These are phyloP conservation scores for Oligophagozyma castellii DNA, from an alignment of 1,139 yeast genomes.

Conservation along the genomic window DNA sequence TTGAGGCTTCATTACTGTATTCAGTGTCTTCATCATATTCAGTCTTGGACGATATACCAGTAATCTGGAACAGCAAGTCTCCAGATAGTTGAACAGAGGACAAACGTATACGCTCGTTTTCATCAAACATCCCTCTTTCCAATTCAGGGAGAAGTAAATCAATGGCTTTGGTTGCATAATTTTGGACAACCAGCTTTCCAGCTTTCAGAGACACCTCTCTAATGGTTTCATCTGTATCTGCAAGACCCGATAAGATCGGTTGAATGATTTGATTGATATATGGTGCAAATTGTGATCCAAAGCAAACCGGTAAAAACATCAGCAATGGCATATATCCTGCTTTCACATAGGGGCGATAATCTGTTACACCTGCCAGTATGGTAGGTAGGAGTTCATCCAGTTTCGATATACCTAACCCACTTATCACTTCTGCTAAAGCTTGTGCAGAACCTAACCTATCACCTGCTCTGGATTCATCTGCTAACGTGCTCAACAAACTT, in stretches of 20 bases:
- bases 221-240: slow-evolving; percentile 76
- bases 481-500: slow-evolving; percentile 58
- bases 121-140: slow-evolving; percentile 77
- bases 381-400: slow-evolving; percentile 80
- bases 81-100: slow-evolving; percentile 97
- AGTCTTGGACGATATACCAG: slow-evolving; percentile 61
- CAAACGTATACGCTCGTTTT: slow-evolving; percentile 74
- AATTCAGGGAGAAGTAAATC: slow-evolving; percentile 88
- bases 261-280: slow-evolving; percentile 77
- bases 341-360: slow-evolving; percentile 56
- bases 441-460: slow-evolving; percentile 97
- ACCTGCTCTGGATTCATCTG: slow-evolving; percentile 73
- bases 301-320: slow-evolving; percentile 84
- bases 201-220: slow-evolving; percentile 87
- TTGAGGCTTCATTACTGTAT: slow-evolving; percentile 46
- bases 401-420: slow-evolving; percentile 79
- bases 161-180: slow-evolving; percentile 86
- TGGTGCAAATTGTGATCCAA: slow-evolving; percentile 85
- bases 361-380: slow-evolving; percentile 60
- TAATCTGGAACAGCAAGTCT: slow-evolving; percentile 83
- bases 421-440: slow-evolving; percentile 85
- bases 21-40: slow-evolving; percentile 56
- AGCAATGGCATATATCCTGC: slow-evolving; percentile 90
- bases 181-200: slow-evolving; percentile 81
- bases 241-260: slow-evolving; percentile 80